Evolutionary conservation across 2,329 filamentous ascomycete species (phyloP), one percentile per base, ranked within the genome.

Genomic region (Stachybotrys chlorohalonatus): DNA sequence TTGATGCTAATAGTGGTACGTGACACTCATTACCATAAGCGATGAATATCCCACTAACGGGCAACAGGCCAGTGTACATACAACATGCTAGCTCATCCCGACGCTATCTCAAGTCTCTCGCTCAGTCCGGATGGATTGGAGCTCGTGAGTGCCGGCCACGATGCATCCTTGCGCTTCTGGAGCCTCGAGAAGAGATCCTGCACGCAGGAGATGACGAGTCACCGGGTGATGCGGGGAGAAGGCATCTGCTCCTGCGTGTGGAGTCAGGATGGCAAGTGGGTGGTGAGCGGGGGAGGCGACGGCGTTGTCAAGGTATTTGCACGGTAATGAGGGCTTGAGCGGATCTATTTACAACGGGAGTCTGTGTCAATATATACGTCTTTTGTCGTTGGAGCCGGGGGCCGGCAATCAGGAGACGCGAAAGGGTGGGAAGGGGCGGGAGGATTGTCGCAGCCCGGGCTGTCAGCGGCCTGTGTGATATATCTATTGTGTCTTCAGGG

Each of bases 1-100:
- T 96, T 70, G 94, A 99, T 77, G 94, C 94, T 59, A 97, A 99
- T 68, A 96, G 90, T 73, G 94, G 94, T 97, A 87, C 73, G 89
- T 83, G 7, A 16, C 17, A 24, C 46, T 49, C 48, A 5, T 11
- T 16, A 7, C 46, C 3, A 45, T 24, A 15, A 1, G 2, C 13
- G 11, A 13, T 31, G 13, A 42, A 13, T 42, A 42, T 9, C 8
- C 36, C 6, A 15, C 31, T 54, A n/a, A 62, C 61, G 62, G 55
- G 62, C 24, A 11, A 11, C 2, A 97, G 94, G 94, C 55, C 94
- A 99, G 90, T 96, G 92, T 74, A 97, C 94, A 59, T 99, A 99
- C 73, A 95, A 89, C 65, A 99, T 99, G 94, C 84, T 97, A 56
- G 94, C 94, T 6, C 94, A 99, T 64, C 91, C 94, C 1, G 88